These are phyloP conservation scores for Dryas octopetala DNA, from an alignment of 306 rosid genomes.

Conservation along the genomic window DNA sequence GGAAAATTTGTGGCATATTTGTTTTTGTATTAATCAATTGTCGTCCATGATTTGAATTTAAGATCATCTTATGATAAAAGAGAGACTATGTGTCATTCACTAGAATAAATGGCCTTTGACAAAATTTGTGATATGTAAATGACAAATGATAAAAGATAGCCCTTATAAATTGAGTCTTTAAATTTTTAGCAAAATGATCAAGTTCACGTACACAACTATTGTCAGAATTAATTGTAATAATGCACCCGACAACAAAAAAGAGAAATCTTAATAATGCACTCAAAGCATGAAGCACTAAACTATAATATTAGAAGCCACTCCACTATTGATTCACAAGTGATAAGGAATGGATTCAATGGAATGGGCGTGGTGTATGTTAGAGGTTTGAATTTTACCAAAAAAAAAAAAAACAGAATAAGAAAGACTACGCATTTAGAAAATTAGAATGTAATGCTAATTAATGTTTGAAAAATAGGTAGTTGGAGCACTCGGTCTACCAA, in stretches of 20 bases:
- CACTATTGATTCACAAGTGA: constrained; percentile 5
- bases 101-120: too few species aligned
- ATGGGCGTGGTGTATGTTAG: too few species aligned
- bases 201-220: not conserved
- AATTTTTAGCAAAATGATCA: too few species aligned
- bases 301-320: not conserved
- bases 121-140: too few species aligned
- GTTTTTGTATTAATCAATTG: too few species aligned
- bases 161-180: too few species aligned
- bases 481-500: constrained; percentile 6
- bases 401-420: not conserved
- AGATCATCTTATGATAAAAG: too few species aligned
- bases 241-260: too few species aligned
- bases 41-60: too few species aligned
- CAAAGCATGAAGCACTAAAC: not conserved
- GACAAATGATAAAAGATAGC: too few species aligned
- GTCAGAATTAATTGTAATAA: not conserved
- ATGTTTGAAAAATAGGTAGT: constrained; percentile 7
- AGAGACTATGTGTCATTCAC: too few species aligned
- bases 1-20: too few species aligned
- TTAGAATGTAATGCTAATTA: not conserved
- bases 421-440: not conserved
- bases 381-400: not conserved
- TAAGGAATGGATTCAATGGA: not conserved
- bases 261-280: not conserved